Percentiles rank a stretch among this genome's conserved stretches.
Evolutionary conservation across 2,329 filamentous ascomycete genomes (phyloP).

Genomic region (Claviceps spartinae): DNA sequence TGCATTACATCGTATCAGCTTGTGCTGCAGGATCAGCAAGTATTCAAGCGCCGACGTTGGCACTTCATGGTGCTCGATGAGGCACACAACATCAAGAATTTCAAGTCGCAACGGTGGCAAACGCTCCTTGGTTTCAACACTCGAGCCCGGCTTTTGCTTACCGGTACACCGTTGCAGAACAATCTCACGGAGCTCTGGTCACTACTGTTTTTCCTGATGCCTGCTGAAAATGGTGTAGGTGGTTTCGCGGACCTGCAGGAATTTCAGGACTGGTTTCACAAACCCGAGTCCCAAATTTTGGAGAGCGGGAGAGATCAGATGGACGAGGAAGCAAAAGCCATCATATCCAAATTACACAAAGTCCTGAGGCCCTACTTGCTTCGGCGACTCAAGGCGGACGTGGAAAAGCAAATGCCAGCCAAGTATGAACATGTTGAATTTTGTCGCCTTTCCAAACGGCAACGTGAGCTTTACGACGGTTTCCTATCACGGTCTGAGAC

Average conservation of each 20-base stretch:
- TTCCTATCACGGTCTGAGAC: conserved; percentile 88
- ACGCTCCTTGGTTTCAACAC: conserved; percentile 90
- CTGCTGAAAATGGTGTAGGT: conserved; percentile 72
- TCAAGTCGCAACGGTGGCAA: conserved; percentile 95
- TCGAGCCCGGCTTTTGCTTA: conserved; percentile 71
- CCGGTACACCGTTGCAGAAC: conserved; percentile 91
- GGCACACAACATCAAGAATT: conserved; percentile 99
- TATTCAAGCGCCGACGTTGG: conserved; percentile 86
- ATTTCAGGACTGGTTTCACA: conserved; percentile 91
- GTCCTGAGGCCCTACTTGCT: conserved; percentile 86
- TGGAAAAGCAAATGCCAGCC: conserved; percentile 97
- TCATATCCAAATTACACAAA: conserved; percentile 87
- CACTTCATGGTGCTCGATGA: conserved; percentile 98
- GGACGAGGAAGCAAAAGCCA: conserved; percentile 83
- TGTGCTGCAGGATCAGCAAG: conserved; percentile 83
- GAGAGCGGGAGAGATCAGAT: conserved; percentile 89
- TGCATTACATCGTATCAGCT: conserved; percentile 97
- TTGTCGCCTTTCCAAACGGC: conserved; percentile 86
- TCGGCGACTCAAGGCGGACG: conserved; percentile 82
- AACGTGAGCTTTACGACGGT: conserved; percentile 90
- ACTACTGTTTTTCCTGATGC: conserved; percentile 89
- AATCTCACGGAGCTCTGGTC: conserved; percentile 97
- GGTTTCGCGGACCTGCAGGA: conserved; percentile 91
- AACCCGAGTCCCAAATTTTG: conserved; percentile 88
- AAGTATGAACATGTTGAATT: conserved; percentile 97